phyloP scores from a whole-genome alignment of 306 rosid genomes.

The Albizia julibrissin region DNA sequence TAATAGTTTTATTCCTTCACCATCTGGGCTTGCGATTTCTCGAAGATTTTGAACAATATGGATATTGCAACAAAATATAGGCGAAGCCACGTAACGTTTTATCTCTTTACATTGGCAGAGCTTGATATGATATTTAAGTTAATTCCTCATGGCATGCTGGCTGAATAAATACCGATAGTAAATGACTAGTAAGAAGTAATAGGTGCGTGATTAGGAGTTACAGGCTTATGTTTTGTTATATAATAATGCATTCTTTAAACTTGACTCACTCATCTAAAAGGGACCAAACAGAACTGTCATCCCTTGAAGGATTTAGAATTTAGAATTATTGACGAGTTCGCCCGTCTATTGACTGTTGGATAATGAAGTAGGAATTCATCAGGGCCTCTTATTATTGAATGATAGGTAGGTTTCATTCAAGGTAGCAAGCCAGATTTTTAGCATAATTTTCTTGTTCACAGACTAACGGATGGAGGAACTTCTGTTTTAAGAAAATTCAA shows the following conservation, averaged over 20 bases:
- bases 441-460: background rate
- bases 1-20: constrained; percentile 27
- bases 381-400: background rate
- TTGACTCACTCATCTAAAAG: background rate
- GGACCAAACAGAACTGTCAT: too few species aligned
- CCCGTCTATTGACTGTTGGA: background rate
- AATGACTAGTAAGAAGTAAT: background rate
- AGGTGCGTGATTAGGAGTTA: background rate
- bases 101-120: background rate
- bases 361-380: background rate
- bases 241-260: background rate
- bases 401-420: background rate
- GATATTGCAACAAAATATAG: constrained; percentile 40
- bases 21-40: constrained; percentile 27
- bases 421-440: background rate
- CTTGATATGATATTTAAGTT: background rate
- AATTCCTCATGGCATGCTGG: background rate
- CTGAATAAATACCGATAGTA: background rate
- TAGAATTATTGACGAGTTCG: background rate
- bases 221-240: background rate
- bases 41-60: constrained; percentile 40
- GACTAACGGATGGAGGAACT: background rate
- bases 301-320: too few species aligned
- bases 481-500: too few species aligned
- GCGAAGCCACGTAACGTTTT: background rate